Evolutionary conservation across 805 yeast species (phyloP), one percentile per base, ranked within the genome.

Genomic region (Candida succiphila): DNA sequence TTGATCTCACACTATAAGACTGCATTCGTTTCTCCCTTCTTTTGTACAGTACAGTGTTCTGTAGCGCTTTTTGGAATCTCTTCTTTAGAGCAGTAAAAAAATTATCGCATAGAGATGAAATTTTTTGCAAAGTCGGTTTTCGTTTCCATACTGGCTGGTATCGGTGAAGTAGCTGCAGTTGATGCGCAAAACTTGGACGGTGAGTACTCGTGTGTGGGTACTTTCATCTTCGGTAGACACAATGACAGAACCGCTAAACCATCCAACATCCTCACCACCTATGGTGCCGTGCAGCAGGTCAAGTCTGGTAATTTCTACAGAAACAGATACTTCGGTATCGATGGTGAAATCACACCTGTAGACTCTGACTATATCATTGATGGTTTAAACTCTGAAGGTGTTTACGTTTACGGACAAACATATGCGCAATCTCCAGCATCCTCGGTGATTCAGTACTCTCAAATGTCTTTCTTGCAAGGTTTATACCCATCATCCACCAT

Each of bases 241-340:
- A 69, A 68, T 35, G 74, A 68, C 44, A 57, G 74, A 40, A 56
- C 63, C 30, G 52, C 62, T 24, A 67, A 68, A 39, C 73, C 72
- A 13, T 62, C 69, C 6, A 46, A 44, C 26, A 48, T 56, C 32
- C 48, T 67, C 32, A 63, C 71, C 19, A 63, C 69, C n/a, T 35
- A 55, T 14, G 74, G 74, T 37, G 63, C 67, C 8, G 36, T 33
- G 16, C 48, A 54, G 33, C 66, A 58, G 42, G 52, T 44, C 33
- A 48, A 41, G n/a, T 49, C 60, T 13, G 74, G 74, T 28, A 41
- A 46, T 23, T 63, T 55, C 44, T 60, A 51, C 51, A 53, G 67
- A 37, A 48, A 61, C 37, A 57, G 73, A 39, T 68, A 68, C 45
- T 60, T 63, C 33, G 65, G 64, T 16, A 32, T 54, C 14, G 51